A percentile compares a stretch with the other conserved stretches of the same genome.
Evolutionary conservation across 768 basidiomycete species (phyloP).

Genomic region (Hericium coralloides): DNA sequence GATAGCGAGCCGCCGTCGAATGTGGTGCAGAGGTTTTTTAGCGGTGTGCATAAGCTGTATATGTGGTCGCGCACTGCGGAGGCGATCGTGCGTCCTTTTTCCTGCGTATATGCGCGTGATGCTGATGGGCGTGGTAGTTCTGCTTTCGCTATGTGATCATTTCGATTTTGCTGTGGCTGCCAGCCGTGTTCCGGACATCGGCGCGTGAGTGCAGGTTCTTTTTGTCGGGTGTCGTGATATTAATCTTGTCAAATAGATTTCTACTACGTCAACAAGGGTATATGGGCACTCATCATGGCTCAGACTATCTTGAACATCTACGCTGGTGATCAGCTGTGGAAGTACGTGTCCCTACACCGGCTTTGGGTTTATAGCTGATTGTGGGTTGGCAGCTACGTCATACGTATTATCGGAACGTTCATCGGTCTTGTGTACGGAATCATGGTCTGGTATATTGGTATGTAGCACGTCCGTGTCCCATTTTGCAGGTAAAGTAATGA

Average conservation of each 20-base stretch:
- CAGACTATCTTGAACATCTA: conserved; percentile 50
- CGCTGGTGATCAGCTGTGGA: conserved; percentile 48
- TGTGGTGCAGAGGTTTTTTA: conserved; percentile 29
- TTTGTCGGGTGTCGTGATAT: neutral
- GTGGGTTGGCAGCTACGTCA: conserved; percentile 25
- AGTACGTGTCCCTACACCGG: conserved; percentile 21
- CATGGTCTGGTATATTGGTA: conserved; percentile 41
- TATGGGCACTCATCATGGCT: conserved; percentile 54
- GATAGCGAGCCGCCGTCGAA: conserved; percentile 41
- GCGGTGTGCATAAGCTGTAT: conserved; percentile 25
- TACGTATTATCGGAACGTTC: conserved; percentile 38
- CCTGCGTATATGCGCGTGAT: neutral
- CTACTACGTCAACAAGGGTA: conserved; percentile 34
- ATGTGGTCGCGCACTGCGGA: conserved; percentile 34
- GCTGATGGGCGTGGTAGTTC: conserved; percentile 25
- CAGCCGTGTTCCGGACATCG: conserved; percentile 30
- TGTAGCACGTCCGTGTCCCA: neutral
- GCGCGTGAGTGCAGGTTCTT: conserved; percentile 29
- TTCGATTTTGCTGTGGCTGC: conserved; percentile 44
- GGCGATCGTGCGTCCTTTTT: conserved; percentile 24
- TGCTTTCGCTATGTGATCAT: conserved; percentile 41
- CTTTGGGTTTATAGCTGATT: neutral
- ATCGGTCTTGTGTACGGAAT: conserved; percentile 40
- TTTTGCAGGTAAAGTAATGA: neutral
- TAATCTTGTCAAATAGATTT: conserved; percentile 23